Conservation (phyloP, 2,329 filamentous ascomycete species). For the Pseudogymnoascus sp. region DNA sequence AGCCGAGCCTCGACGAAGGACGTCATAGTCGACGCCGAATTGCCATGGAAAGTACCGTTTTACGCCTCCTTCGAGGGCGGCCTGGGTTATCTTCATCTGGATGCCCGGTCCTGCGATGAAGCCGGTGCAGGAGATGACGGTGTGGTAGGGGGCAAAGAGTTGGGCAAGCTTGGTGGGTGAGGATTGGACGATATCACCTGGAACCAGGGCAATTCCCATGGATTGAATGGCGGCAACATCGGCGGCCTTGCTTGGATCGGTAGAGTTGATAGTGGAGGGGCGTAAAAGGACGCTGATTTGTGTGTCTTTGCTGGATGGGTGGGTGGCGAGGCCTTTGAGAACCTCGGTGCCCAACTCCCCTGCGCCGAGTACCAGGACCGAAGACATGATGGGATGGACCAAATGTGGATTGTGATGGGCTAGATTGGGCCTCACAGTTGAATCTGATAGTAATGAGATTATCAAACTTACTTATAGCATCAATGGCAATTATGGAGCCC, state of each 20-base stretch:
- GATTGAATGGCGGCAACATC: constrained; percentile 34
- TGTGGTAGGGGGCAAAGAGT: constrained; percentile 40
- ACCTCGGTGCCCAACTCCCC: constrained; percentile 55
- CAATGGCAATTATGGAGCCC: background rate
- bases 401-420: background rate
- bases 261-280: constrained; percentile 35
- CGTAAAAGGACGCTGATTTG: constrained; percentile 47
- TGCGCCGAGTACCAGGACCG: constrained; percentile 53
- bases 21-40: constrained; percentile 64
- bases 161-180: constrained; percentile 32
- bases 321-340: constrained; percentile 42
- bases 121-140: constrained; percentile 52
- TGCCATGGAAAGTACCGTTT: constrained; percentile 60
- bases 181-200: constrained; percentile 30
- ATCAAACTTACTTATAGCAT: background rate
- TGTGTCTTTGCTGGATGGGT: constrained; percentile 25
- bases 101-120: constrained; percentile 47
- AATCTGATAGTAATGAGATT: background rate
- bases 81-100: constrained; percentile 48
- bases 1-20: constrained; percentile 47
- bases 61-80: constrained; percentile 43
- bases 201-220: constrained; percentile 15
- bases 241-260: constrained; percentile 34
- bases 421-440: background rate
- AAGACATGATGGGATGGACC: background rate